Evolutionary conservation across 371 early-diverging fungal genomes (phyloP), one percentile per base, ranked within the genome.

Genomic region (Mucor sp.): DNA sequence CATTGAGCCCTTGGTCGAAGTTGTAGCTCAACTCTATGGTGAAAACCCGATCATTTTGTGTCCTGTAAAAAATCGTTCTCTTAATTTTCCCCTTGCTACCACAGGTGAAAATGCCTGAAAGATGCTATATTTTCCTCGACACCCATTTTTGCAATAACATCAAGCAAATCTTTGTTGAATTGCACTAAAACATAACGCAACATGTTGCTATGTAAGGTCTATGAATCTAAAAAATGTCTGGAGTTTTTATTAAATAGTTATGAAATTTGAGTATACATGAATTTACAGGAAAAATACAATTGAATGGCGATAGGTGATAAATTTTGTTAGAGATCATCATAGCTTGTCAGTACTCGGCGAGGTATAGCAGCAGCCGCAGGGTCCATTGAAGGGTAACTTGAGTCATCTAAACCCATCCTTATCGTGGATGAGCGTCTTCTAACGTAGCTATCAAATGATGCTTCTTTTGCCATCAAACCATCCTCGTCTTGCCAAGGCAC

Each of bases 401-500:
- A 21, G 7, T 57, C 43, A 15, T 35, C 73, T 59, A 62, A 61
- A 19, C 25, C 53, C 53, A 53, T 25, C 35, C 53, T 63, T 39
- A 60, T 57, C 17, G 66, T 44, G 5, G 69, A 60, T 15, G 69
- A 63, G 25, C 63, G 60, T 58, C 67, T 65, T 14, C 58, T 50
- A 14, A 23, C 62, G 55, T 70, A 64, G 44, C 63, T 64, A 15
- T 61, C 60, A 43, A 63, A 62, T 48, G 61, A 50, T 62, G 71
- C 67, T 59, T 79, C 77, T 25, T 79, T 74, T 27, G 80, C 80
- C 56, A 79, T 69, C 23, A 71, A 55, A 7, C 80, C 80, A 63
- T 79, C 80, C 63, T 87, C 85, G 30, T 87, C 87, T 66, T 79
- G 83, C 87, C 87, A 87, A 37, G 85, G 85, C 15, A 87, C 77